A percentile compares a stretch with the other conserved stretches of the same genome.
Evolutionary conservation across 371 early-diverging fungal genomes (phyloP).

Genomic region (Blakeslea trispora): DNA sequence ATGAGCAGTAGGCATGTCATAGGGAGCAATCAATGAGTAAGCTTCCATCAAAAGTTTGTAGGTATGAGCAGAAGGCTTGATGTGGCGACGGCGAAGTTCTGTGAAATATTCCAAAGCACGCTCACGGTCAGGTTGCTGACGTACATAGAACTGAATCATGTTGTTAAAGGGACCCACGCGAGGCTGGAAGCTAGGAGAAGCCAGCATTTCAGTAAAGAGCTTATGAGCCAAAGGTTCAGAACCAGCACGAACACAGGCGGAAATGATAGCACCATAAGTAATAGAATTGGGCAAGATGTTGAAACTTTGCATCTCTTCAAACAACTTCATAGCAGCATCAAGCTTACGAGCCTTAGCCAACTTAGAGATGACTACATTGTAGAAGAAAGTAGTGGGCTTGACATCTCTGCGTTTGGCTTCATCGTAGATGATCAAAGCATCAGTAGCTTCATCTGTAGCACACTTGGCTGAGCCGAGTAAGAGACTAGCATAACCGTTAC

Average conservation of each 20-base stretch:
- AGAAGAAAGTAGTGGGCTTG: conserved; percentile 64
- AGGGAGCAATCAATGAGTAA: conserved; percentile 60
- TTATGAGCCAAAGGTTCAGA: conserved; percentile 53
- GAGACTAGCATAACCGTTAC: conserved; percentile 53
- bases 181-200: conserved; percentile 53
- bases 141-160: conserved; percentile 70
- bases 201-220: conserved; percentile 57
- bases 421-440: conserved; percentile 59
- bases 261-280: conserved; percentile 66
- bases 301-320: conserved; percentile 61
- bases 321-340: conserved; percentile 56
- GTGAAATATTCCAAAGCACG: conserved; percentile 56
- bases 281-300: conserved; percentile 57
- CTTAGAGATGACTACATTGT: conserved; percentile 67
- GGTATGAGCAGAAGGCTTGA: conserved; percentile 64
- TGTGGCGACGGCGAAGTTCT: conserved; percentile 50
- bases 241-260: conserved; percentile 65
- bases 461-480: conserved; percentile 51
- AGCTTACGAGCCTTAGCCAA: conserved; percentile 66
- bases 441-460: conserved; percentile 57
- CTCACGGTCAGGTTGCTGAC: conserved; percentile 58
- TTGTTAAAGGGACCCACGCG: conserved; percentile 63
- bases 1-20: conserved; percentile 64
- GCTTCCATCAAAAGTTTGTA: conserved; percentile 66
- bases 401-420: conserved; percentile 64